A percentile compares a stretch with the other conserved stretches of the same genome.
phyloP scores from a whole-genome alignment of 345 rosid species.

The Chamaenerion angustifolium region DNA sequence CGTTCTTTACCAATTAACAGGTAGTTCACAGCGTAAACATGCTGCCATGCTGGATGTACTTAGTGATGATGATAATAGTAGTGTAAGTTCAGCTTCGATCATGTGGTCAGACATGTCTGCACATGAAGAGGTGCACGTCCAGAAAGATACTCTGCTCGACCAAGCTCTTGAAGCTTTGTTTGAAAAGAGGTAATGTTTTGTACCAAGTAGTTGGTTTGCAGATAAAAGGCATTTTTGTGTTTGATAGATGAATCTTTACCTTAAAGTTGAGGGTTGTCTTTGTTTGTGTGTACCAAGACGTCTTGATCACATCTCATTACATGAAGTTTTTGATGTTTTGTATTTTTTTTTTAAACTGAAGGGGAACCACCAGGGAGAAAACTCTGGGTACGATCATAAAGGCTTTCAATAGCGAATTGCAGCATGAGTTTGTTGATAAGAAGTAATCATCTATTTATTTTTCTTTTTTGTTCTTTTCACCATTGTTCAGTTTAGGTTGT shows the following conservation, averaged over 20 bases:
- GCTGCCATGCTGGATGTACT: constrained; percentile 30
- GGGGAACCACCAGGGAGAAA: constrained; percentile 81
- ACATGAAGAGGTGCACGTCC: constrained; percentile 45
- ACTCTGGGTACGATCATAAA: constrained; percentile 56
- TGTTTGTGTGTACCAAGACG: no score
- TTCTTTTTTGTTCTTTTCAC: no score
- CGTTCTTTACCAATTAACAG: constrained; percentile 15
- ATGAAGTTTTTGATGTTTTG: no score
- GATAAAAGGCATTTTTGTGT: no score
- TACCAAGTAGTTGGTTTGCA: neutral
- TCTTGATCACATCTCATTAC: no score
- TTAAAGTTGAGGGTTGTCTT: no score
- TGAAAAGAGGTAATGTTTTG: constrained; percentile 51
- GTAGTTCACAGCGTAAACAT: constrained; percentile 37
- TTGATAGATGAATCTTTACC: no score
- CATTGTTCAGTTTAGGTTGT: no score
- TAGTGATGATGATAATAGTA: constrained; percentile 66
- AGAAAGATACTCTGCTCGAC: constrained; percentile 53
- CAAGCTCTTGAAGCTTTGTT: constrained; percentile 72
- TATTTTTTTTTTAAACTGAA: constrained; percentile 12
- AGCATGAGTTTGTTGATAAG: constrained; percentile 61
- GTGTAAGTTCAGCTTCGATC: constrained; percentile 66
- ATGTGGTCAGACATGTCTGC: constrained; percentile 40
- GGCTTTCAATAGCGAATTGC: constrained; percentile 57
- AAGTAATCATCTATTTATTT: constrained; percentile 32